Evolutionary conservation across 306 rosid species (phyloP).

Genomic region (Castanea sativa): DNA sequence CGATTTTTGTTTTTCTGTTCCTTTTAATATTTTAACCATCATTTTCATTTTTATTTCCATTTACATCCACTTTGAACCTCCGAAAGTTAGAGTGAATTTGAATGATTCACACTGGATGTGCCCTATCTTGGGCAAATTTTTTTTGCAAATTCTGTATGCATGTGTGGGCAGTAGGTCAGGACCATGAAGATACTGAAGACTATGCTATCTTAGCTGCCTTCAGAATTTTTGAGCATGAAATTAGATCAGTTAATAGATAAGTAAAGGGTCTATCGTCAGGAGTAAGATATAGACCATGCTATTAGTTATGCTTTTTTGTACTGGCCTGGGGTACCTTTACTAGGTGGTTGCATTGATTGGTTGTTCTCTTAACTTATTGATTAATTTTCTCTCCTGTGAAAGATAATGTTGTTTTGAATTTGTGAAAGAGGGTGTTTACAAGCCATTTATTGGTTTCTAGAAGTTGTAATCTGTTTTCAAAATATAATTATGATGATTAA

Average conservation of each 20-base stretch:
- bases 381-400: neutral
- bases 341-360: neutral
- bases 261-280: neutral
- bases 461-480: neutral
- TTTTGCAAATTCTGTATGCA: neutral
- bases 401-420: neutral
- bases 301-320: neutral
- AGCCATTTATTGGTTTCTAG: slow-evolving; percentile 7
- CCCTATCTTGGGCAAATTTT: neutral
- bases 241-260: neutral
- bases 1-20: slow-evolving; percentile 4
- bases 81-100: neutral
- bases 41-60: neutral
- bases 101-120: neutral
- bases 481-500: neutral
- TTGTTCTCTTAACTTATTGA: slow-evolving; percentile 6
- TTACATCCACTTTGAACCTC: neutral
- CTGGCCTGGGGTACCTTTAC: neutral
- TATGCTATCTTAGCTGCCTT: neutral
- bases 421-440: neutral
- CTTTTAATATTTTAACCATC: neutral
- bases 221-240: neutral
- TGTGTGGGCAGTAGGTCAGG: neutral
- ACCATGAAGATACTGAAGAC: neutral
- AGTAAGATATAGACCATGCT: neutral